Evolutionary conservation across 148 eudicot genomes (phyloP), one percentile per base, ranked within the genome.

Genomic region (Rhododendron kiyosumense): DNA sequence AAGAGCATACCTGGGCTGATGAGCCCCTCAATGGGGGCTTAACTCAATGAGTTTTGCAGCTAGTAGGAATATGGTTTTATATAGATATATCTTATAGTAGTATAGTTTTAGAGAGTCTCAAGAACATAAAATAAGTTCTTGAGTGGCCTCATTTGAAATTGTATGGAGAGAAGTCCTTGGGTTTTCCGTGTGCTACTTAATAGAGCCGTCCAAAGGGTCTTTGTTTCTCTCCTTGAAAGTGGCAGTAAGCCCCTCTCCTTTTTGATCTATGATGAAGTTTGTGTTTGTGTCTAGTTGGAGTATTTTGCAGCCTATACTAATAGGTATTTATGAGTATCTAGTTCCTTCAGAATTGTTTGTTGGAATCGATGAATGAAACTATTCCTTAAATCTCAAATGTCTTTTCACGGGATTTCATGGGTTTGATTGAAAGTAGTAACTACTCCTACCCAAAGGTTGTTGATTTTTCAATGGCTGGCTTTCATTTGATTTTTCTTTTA

Each of bases 1-100:
- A 84, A 7, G 88, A 83, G 18, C 51, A 78, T 24, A 73, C 85
- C 28, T 90, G 86, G 84, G 38, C 83, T 6, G 88, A 89, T n/a
- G 95, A 91, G 87, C 91, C 95, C 76, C 88, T 90, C 82, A 94
- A 91, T 86, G 85, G 93, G 93, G 93, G 96, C 54, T 93, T 98
- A 5, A 71, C 14, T 92, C 92, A 86, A 32, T 91, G 88, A 95
- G 92, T 96, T 96, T 96, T 94, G 98, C 93, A 94, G 98, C 81
- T 48, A 78, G 78, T 48, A 81, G 78, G 34, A 78, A 61, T 38
- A 41, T 52, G 75, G 38, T 77, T 61, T 80, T 81, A 13, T 78
- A 63, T 57, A 82, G 54, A n/a, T 52, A 85, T 26, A 36, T 20
- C n/a, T n/a, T 57, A 52, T 24, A 12, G 0, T 17, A 15, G 59